Evolutionary conservation across 164 flowering plant genomes (phyloP).

Genomic region (Dillenia turbinata): DNA sequence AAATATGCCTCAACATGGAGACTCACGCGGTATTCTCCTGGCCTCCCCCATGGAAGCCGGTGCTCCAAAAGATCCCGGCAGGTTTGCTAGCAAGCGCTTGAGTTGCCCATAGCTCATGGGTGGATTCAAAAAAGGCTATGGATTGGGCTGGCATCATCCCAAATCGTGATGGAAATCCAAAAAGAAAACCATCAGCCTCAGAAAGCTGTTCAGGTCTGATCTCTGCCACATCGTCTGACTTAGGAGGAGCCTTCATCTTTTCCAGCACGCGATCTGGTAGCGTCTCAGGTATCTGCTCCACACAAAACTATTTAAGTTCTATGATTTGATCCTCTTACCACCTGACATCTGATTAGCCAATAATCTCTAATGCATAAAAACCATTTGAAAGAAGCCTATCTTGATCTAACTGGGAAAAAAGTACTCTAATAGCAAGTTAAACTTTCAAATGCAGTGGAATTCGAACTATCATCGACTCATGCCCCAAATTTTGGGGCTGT

Average conservation of each 20-base stretch:
- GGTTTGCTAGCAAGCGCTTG: conserved; percentile 93
- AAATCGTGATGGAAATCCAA: conserved; percentile 89
- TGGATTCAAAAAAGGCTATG: conserved; percentile 75
- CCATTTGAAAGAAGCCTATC: conserved; percentile 7
- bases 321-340: no score
- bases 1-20: not conserved
- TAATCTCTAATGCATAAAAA: no score
- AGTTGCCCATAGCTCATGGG: conserved; percentile 50
- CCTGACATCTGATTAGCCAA: no score
- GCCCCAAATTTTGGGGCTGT: no score
- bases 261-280: conserved; percentile 47
- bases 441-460: no score
- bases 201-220: conserved; percentile 66
- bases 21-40: conserved; percentile 85
- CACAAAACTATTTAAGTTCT: no score
- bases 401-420: not conserved
- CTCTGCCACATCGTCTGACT: conserved; percentile 49
- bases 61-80: conserved; percentile 93
- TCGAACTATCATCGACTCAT: no score
- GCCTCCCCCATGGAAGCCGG: conserved; percentile 94
- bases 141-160: conserved; percentile 85
- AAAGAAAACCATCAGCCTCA: conserved; percentile 84
- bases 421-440: no score
- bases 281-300: conserved; percentile 73
- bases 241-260: conserved; percentile 78